Conservation (phyloP, 2,329 filamentous ascomycete genomes). For the Geosmithia flava region DNA sequence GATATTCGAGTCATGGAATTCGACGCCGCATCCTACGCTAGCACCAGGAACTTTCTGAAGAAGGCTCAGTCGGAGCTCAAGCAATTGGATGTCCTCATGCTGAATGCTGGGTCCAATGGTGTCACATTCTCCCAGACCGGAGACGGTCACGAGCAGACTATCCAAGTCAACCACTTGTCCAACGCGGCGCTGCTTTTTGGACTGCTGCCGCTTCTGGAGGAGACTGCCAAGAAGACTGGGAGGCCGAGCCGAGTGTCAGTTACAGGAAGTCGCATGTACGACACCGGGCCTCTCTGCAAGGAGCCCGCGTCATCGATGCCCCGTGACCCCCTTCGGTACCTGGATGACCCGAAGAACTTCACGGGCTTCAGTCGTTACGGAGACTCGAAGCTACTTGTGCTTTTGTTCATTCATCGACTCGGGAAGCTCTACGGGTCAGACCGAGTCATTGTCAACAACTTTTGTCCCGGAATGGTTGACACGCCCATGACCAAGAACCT, state of each 20-base stretch:
- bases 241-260: background rate
- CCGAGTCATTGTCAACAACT: slow-evolving; percentile 3
- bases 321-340: background rate
- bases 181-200: background rate
- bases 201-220: background rate
- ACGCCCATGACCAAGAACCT: slow-evolving; percentile 3
- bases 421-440: background rate
- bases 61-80: slow-evolving; percentile 13
- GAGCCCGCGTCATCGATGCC: background rate
- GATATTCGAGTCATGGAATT: background rate
- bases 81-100: slow-evolving; percentile 26
- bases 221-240: background rate
- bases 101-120: slow-evolving; percentile 15
- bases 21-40: background rate
- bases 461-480: slow-evolving; percentile 4
- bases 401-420: slow-evolving; percentile 2
- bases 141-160: background rate
- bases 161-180: background rate
- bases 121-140: background rate
- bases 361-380: slow-evolving; percentile 3
- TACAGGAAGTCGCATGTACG: background rate
- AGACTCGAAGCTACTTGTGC: slow-evolving; percentile 1
- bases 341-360: slow-evolving; percentile 1
- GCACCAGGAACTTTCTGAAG: slow-evolving; percentile 5
- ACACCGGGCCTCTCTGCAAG: background rate